These are phyloP conservation scores for Pyrrhoderma noxium DNA, from an alignment of 1,284 basidiomycete species.

Conservation along the genomic window DNA sequence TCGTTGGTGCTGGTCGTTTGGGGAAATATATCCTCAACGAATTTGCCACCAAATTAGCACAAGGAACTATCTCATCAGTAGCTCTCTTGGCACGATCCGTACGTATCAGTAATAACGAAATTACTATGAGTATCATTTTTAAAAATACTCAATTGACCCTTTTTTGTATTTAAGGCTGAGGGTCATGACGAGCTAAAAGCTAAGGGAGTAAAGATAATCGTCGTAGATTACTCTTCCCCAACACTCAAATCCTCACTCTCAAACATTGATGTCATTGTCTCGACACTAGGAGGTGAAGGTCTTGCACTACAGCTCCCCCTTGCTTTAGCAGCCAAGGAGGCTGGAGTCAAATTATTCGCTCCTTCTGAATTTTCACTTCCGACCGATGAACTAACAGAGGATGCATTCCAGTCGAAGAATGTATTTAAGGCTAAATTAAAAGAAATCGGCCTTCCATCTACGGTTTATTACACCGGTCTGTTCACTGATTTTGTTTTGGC, in stretches of 20 bases:
- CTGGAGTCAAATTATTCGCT: slow-evolving; percentile 33
- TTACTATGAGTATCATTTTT: slow-evolving; percentile 13
- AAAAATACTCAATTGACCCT: slow-evolving; percentile 17
- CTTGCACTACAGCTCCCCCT: slow-evolving; percentile 27
- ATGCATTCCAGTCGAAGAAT: slow-evolving; percentile 16
- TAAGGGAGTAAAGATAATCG: slow-evolving; percentile 25
- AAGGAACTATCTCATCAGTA: slow-evolving; percentile 9
- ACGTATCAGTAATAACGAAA: slow-evolving; percentile 13
- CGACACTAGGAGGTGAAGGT: slow-evolving; percentile 26
- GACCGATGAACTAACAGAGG: slow-evolving; percentile 23
- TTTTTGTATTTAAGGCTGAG: background rate
- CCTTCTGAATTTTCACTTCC: slow-evolving; percentile 32
- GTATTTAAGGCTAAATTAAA: slow-evolving; percentile 23
- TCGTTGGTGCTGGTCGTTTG: slow-evolving; percentile 22
- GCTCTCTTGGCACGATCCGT: slow-evolving; percentile 16
- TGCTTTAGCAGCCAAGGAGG: slow-evolving; percentile 32
- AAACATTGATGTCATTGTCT: slow-evolving; percentile 30
- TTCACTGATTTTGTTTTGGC: slow-evolving; percentile 20
- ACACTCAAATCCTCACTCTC: slow-evolving; percentile 26
- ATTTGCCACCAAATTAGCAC: too few species aligned
- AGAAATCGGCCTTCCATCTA: slow-evolving; percentile 28
- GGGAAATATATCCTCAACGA: slow-evolving; percentile 21
- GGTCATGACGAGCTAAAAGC: background rate
- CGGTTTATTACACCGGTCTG: slow-evolving; percentile 28
- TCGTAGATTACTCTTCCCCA: slow-evolving; percentile 29